Base-by-base conservation (phyloP, 495 filamentous ascomycete species). In the Trichoderma asperelloides region DNA sequence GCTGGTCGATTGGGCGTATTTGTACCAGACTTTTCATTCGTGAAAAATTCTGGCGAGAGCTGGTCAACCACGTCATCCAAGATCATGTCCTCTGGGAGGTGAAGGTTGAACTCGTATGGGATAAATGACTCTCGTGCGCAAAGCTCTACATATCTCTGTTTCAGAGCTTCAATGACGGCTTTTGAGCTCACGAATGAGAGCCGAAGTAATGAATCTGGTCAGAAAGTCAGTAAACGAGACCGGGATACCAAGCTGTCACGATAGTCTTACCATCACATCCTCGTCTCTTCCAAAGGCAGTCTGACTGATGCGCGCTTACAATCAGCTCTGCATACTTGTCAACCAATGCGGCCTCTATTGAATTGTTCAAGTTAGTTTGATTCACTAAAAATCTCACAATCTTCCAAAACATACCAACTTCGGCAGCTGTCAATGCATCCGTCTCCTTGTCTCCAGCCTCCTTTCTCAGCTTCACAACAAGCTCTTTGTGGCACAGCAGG, bases 281-380 rank as follows among this genome's bases (percentile, higher is more conserved):
- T 65, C 84, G 87, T 77, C 84, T 88, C 69, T 89, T 83, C 96
- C 96, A 98, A 15, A 92, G 82, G 75, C 95, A 98, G 68, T 83
- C 85, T 65, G 90, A 89, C n/a, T 86, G 83, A 74, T 98, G 95
- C 30, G 85, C 88, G n/a, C 85, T 84, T 25, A 89, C 76, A 62
- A 97, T 86, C 73, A 91, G 78, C 49, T 86, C 84, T 7, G 78
- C 76, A 70, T 96, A 97, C 69, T 87, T 87, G 43, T 91, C 82
- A n/a, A 96, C 89, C 27, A 98, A 79, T 60, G 84, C 86, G 43
- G 88, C 78, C 64, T 88, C 88, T 63, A 57, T 27, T 3, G 3
- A 15, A n/a, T n/a, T 25, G 5, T 23, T 9, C 13, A 18, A 16
- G 27, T 60, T 51, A 51, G 9, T 3, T 76, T 66, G 72, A 51